Evolutionary conservation across 2,329 filamentous ascomycete species (phyloP).

Genomic region (Colletotrichum liaoningense): DNA sequence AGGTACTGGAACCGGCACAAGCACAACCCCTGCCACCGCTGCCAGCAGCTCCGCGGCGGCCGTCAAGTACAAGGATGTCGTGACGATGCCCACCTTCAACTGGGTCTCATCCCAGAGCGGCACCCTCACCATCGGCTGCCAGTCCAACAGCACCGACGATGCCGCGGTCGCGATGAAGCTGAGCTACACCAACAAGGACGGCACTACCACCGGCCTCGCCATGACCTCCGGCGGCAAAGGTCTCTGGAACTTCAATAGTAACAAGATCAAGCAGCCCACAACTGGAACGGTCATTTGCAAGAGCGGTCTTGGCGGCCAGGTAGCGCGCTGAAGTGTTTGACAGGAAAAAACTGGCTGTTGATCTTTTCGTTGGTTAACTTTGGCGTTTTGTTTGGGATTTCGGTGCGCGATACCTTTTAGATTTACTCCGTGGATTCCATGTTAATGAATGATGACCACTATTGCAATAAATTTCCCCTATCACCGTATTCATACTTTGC

Average conservation of each 20-base stretch:
- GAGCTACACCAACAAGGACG: conserved; percentile 38
- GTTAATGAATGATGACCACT: neutral
- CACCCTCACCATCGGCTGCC: conserved; percentile 35
- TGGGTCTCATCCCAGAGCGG: conserved; percentile 36
- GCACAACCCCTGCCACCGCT: neutral
- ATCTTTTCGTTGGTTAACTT: too few relatives aligned
- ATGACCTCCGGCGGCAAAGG: conserved; percentile 29
- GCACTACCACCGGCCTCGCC: conserved; percentile 21
- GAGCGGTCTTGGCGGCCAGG: conserved; percentile 29
- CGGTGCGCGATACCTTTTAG: neutral
- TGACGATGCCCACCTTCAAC: conserved; percentile 28
- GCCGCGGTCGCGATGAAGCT: conserved; percentile 39
- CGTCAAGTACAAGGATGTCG: conserved; percentile 20
- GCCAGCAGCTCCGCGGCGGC: neutral
- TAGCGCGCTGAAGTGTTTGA: neutral
- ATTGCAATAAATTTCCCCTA: neutral
- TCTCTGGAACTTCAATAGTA: conserved; percentile 31
- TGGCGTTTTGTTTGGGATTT: neutral
- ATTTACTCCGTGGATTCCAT: neutral
- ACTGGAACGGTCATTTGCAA: conserved; percentile 23
- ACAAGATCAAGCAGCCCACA: conserved; percentile 36
- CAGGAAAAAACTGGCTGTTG: neutral
- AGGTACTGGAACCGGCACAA: neutral
- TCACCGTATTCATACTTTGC: neutral
- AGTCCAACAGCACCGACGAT: conserved; percentile 32